phyloP scores from a whole-genome alignment of 139 green algal species.

The Tetratostichococcus sp. region DNA sequence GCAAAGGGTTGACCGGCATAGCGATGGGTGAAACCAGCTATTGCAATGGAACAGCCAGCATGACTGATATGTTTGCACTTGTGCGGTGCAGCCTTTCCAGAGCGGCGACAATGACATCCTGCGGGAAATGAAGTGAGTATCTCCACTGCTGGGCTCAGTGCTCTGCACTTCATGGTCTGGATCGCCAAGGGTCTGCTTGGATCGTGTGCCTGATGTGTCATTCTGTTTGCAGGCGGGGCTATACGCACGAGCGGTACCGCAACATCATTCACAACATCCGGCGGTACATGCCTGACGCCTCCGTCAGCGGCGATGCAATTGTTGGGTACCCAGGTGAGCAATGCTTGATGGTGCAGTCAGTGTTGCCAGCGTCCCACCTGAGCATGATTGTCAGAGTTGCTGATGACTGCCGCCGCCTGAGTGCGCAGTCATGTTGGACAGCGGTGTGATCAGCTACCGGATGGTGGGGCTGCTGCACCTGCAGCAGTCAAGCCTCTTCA shows the following conservation, averaged over 20 bases:
- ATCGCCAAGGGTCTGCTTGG: no score
- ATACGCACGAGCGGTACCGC: conserved; percentile 82
- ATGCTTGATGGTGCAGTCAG: no score
- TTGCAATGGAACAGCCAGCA: background rate
- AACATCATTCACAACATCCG: conserved; percentile 92
- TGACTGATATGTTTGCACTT: background rate
- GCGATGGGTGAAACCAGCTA: no score
- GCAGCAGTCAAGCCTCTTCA: no score
- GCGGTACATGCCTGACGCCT: conserved; percentile 91
- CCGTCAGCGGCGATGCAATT: conserved; percentile 88
- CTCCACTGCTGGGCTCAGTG: background rate
- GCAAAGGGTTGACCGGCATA: no score
- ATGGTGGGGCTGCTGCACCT: no score
- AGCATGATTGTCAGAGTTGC: no score
- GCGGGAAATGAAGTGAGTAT: conserved; percentile 63
- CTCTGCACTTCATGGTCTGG: no score
- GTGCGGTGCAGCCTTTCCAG: conserved; percentile 87
- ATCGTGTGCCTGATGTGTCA: no score
- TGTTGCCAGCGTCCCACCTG: background rate
- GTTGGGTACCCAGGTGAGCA: conserved; percentile 88
- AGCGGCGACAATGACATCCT: conserved; percentile 90
- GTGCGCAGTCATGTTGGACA: no score
- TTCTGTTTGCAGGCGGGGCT: conserved; percentile 57
- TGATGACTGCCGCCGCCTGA: no score
- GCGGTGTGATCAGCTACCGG: no score